A percentile compares a stretch with the other conserved stretches of the same genome.
Conservation (phyloP, 2,329 filamentous ascomycete genomes). For the Penicillium sp. region DNA sequence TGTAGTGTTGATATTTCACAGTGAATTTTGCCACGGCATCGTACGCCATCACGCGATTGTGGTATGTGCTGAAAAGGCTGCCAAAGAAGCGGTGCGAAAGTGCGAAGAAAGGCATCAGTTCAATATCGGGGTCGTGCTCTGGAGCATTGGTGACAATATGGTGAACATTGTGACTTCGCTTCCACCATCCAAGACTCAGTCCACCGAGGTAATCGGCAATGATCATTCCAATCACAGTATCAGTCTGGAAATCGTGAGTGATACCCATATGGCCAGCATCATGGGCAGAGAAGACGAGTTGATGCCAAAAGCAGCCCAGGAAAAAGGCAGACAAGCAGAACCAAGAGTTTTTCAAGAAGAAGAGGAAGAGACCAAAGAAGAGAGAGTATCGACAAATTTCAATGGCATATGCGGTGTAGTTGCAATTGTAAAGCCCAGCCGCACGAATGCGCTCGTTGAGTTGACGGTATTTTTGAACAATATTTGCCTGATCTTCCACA, state of each 20-base stretch:
- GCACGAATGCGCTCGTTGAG: conserved; percentile 43
- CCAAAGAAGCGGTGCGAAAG: conserved; percentile 79
- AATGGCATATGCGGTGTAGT: conserved; percentile 71
- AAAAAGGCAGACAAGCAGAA: conserved; percentile 69
- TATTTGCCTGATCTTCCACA: conserved; percentile 65
- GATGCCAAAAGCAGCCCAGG: conserved; percentile 85
- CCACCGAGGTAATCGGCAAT: conserved; percentile 87
- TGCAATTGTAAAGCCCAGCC: conserved; percentile 75
- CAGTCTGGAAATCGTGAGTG: conserved; percentile 79
- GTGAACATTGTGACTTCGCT: conserved; percentile 90
- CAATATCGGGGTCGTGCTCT: conserved; percentile 93
- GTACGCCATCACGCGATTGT: conserved; percentile 74
- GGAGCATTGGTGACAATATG: conserved; percentile 93
- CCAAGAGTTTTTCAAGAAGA: conserved; percentile 61
- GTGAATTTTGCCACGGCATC: conserved; percentile 69
- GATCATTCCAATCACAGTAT: conserved; percentile 81
- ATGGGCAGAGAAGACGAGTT: conserved; percentile 86
- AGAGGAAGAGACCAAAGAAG: conserved; percentile 53
- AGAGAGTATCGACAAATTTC: conserved; percentile 68
- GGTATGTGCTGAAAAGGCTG: conserved; percentile 73
- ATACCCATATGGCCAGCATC: conserved; percentile 96
- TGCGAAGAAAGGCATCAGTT: conserved; percentile 83
- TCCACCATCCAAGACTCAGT: conserved; percentile 93
- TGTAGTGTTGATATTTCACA: conserved; percentile 70
- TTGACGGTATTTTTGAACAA: conserved; percentile 60